These are phyloP conservation scores for Crucibulum laeve DNA, from an alignment of 768 basidiomycete genomes.

Conservation along the genomic window DNA sequence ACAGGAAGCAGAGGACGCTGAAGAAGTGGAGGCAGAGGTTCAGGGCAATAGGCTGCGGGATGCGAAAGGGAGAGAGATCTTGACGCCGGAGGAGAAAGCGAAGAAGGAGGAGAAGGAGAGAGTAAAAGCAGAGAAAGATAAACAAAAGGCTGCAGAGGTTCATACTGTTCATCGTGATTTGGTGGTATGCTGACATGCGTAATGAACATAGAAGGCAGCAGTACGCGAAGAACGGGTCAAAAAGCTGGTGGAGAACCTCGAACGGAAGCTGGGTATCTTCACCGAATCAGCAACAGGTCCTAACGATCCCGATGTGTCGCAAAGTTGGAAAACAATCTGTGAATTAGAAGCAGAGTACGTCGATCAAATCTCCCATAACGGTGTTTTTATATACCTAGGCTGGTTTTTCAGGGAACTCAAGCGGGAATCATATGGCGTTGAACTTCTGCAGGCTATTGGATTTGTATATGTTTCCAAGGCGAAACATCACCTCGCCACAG, in stretches of 20 bases:
- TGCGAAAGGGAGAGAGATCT: constrained; percentile 45
- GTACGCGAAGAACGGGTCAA: constrained; percentile 71
- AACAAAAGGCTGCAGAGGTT: constrained; percentile 62
- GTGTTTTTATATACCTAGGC: constrained; percentile 5
- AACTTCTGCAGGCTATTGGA: constrained; percentile 81
- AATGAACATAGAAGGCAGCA: constrained; percentile 61
- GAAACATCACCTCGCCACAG: constrained; percentile 77
- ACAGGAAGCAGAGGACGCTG: constrained; percentile 79
- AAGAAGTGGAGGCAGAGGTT: constrained; percentile 35
- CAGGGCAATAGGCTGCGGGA: constrained; percentile 54
- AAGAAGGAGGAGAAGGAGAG: constrained; percentile 70
- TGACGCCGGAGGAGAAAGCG: constrained; percentile 69
- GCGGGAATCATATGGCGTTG: constrained; percentile 83
- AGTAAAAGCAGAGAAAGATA: constrained; percentile 64
- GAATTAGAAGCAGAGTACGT: constrained; percentile 79
- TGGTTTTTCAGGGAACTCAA: constrained; percentile 60
- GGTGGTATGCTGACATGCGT: constrained; percentile 1
- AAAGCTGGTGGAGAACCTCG: constrained; percentile 74
- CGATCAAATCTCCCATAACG: neutral
- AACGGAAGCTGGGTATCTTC: constrained; percentile 82
- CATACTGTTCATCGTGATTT: neutral
- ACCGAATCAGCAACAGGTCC: constrained; percentile 77
- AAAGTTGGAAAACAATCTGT: constrained; percentile 76
- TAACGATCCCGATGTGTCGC: constrained; percentile 62
- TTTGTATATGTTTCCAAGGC: constrained; percentile 82